A percentile compares a stretch with the other conserved stretches of the same genome.
Evolutionary conservation across 1,139 yeast genomes (phyloP).

Genomic region (Debaryomyces robertsiae): DNA sequence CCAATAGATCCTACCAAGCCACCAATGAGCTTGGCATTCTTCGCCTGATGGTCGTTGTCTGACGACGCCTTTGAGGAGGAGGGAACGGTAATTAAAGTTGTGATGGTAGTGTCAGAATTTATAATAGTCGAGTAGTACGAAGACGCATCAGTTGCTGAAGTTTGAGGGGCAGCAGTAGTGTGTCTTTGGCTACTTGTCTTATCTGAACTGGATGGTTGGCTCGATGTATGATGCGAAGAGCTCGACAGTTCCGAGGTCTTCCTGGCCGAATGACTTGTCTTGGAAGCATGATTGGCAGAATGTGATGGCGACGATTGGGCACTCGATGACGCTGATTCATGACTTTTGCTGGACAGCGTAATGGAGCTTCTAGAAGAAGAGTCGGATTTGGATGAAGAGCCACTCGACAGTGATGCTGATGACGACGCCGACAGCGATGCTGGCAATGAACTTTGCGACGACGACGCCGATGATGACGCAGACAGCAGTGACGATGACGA

Average conservation of each 20-base stretch:
- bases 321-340: slow-evolving; percentile 5
- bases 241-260: slow-evolving; percentile 1
- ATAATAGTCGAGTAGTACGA: slow-evolving; percentile 30
- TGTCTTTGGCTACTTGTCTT: slow-evolving; percentile 1
- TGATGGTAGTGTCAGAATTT: slow-evolving; percentile 42
- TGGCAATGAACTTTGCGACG: slow-evolving; percentile 10
- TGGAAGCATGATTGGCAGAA: slow-evolving; percentile 9
- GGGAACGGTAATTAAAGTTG: slow-evolving; percentile 44
- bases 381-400: slow-evolving; percentile 9
- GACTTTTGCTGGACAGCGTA: too few relatives aligned
- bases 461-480: slow-evolving; percentile 9
- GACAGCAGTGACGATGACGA: slow-evolving; percentile 9
- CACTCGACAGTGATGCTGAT: slow-evolving; percentile 11
- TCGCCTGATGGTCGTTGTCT: slow-evolving; percentile 19
- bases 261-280: slow-evolving; percentile 6
- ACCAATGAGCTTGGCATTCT: slow-evolving; percentile 45
- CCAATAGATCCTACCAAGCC: slow-evolving; percentile 53
- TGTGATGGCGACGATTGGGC: slow-evolving; percentile 10
- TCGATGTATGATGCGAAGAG: slow-evolving; percentile 7
- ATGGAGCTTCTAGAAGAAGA: not conserved
- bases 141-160: slow-evolving; percentile 12
- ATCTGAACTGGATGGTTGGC: too few relatives aligned
- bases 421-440: slow-evolving; percentile 11
- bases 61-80: slow-evolving; percentile 26
- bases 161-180: slow-evolving; percentile 9